Evolutionary conservation across 2,329 filamentous ascomycete genomes (phyloP), one percentile per base, ranked within the genome.

Genomic region (Phoma sp.): DNA sequence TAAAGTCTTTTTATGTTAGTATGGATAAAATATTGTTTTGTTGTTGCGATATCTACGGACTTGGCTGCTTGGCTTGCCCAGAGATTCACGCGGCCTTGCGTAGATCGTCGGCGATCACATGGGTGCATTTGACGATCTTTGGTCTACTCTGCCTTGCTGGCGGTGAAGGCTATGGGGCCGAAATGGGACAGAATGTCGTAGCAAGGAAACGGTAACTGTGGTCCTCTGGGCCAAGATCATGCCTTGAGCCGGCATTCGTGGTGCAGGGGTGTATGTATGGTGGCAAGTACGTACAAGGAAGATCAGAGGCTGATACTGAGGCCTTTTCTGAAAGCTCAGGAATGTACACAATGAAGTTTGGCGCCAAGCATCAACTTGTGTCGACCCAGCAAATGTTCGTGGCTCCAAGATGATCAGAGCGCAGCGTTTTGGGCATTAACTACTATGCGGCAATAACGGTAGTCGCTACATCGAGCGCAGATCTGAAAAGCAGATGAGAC

Each of bases 61-160:
- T 55, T 55, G 52, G 40, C 52, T 46, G 40, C 52, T 55, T 55
- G 52, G 52, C 52, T 53, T 46, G 52, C 52, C 46, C 36, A 55
- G 46, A 48, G 31, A 31, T 43, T 29, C 36, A 38, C 52, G 46
- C 52, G 45, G 45, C 52, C 46, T 55, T 55, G 45, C 52, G 46
- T 41, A 50, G 52, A 55, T 55, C 46, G 29, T 15, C 36, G 41
- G n/a, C 41, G 52, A 55, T 55, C 52, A 50, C 46, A 45, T 40
- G 46, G 46, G 32, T 50, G 6, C 8, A 37, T 35, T 44, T 25
- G 29, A 19, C 29, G 24, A 44, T 49, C 39, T 36, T 36, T 22
- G 41, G 8, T 37, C 36, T 22, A 41, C 13, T 22, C 24, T 12
- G 43, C 22, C 24, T 24, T 37, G 29, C 31, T 55, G 52, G 46